phyloP scores from a whole-genome alignment of 805 yeast genomes.

The Metschnikowia chrysomelidarum region DNA sequence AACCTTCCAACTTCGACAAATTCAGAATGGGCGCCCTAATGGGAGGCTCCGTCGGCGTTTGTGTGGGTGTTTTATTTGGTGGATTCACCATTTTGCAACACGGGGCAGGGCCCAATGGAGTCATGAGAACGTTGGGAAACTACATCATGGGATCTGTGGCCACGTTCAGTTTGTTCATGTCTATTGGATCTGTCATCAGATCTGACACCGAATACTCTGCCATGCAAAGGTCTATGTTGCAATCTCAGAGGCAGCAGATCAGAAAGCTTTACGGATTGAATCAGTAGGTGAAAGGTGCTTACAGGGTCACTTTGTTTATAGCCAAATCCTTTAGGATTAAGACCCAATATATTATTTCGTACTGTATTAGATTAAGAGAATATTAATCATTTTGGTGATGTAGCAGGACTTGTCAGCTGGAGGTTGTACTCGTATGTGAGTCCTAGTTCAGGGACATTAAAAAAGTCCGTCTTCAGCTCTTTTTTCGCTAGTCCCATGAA shows the following conservation, averaged over 20 bases:
- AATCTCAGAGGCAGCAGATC: constrained; percentile 17
- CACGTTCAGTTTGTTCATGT: constrained; percentile 94
- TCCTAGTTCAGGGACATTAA: constrained; percentile 74
- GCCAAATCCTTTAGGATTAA: too few relatives aligned
- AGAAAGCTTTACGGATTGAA: constrained; percentile 20
- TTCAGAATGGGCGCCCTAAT: constrained; percentile 98
- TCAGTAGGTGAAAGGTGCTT: constrained; percentile 1
- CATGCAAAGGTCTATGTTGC: constrained; percentile 19
- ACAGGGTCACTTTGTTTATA: constrained; percentile 5
- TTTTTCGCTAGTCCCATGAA: constrained; percentile 48
- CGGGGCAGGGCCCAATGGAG: constrained; percentile 99
- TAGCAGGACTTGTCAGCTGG: constrained; percentile 3
- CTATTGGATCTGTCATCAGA: constrained; percentile 89
- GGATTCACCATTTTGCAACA: constrained; percentile 85
- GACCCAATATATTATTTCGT: too few relatives aligned
- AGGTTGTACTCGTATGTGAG: constrained; percentile 57
- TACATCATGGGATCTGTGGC: constrained; percentile 96
- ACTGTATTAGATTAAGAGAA: background rate
- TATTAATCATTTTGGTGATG: background rate
- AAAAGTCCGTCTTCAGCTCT: constrained; percentile 35
- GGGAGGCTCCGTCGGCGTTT: constrained; percentile 92
- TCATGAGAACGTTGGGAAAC: constrained; percentile 94
- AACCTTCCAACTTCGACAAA: constrained; percentile 89
- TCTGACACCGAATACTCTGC: constrained; percentile 51
- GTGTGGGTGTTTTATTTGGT: constrained; percentile 92